A percentile compares a stretch with the other conserved stretches of the same genome.
Evolutionary conservation across 192 early-diverging fungal genomes (phyloP).

Genomic region (Coemansia sp.): DNA sequence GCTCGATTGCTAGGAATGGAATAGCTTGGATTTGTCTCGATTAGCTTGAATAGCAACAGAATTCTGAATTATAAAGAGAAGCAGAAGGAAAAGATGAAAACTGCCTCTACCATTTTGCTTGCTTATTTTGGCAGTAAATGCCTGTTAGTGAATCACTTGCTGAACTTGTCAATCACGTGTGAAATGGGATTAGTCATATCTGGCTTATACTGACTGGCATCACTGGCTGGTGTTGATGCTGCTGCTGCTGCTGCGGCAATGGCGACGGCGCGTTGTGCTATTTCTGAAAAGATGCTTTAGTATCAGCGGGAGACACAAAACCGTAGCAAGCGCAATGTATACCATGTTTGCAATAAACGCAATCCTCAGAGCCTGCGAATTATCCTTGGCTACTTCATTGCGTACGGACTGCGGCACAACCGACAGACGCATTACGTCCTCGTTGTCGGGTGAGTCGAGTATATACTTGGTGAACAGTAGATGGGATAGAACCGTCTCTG

Average conservation of each 20-base stretch:
- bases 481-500: slow-evolving; percentile 19
- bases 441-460: slow-evolving; percentile 31
- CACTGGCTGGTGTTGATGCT: too few relatives aligned
- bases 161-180: not conserved
- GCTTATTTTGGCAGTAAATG: too few relatives aligned
- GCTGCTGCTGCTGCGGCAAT: too few relatives aligned
- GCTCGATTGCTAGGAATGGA: not conserved
- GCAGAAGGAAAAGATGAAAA: not conserved
- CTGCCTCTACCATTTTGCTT: too few relatives aligned
- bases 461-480: slow-evolving; percentile 35
- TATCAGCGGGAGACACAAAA: slow-evolving; percentile 6
- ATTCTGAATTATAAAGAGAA: not conserved
- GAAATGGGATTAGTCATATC: not conserved
- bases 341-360: slow-evolving; percentile 13
- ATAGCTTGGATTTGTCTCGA: not conserved
- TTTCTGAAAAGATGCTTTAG: slow-evolving; percentile 1
- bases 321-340: not conserved
- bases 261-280: not conserved
- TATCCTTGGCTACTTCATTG: slow-evolving; percentile 27
- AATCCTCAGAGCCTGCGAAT: slow-evolving; percentile 26
- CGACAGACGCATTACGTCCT: slow-evolving; percentile 36
- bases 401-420: slow-evolving; percentile 41
- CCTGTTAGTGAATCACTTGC: slow-evolving; percentile 9
- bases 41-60: not conserved
- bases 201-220: too few relatives aligned